These are phyloP conservation scores for Hypoxylon trugodes DNA, from an alignment of 495 filamentous ascomycete genomes.

Conservation along the genomic window DNA sequence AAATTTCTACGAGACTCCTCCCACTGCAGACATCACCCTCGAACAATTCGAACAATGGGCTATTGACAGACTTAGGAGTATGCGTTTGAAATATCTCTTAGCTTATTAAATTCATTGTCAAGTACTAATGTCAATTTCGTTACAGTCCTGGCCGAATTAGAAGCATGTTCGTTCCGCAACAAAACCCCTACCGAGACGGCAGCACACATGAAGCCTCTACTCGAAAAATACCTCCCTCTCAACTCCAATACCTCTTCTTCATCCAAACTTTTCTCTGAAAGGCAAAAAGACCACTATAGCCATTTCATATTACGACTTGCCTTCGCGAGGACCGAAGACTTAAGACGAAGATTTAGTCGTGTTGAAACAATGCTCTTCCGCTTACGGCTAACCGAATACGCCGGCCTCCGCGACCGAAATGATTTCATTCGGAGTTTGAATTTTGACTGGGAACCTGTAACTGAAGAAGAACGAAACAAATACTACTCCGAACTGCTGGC, in stretches of 20 bases:
- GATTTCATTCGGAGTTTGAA: conserved; percentile 81
- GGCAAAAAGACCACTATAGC: conserved; percentile 96
- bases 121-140: conserved; percentile 30
- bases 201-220: conserved; percentile 77
- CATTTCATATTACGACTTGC: conserved; percentile 97
- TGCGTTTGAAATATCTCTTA: not conserved
- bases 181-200: conserved; percentile 79
- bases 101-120: not conserved
- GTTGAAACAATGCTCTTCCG: conserved; percentile 90
- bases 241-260: conserved; percentile 74
- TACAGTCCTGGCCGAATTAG: conserved; percentile 90
- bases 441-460: conserved; percentile 76
- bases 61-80: conserved; percentile 88
- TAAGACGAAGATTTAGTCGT: conserved; percentile 85
- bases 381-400: conserved; percentile 77
- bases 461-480: conserved; percentile 73
- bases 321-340: conserved; percentile 89
- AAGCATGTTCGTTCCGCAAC: conserved; percentile 96
- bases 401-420: conserved; percentile 69
- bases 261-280: conserved; percentile 68
- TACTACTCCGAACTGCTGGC: conserved; percentile 56
- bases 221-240: conserved; percentile 88
- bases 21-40: conserved; percentile 92
- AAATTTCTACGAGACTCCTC: conserved; percentile 90
- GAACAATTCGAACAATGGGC: conserved; percentile 99